phyloP scores from a whole-genome alignment of 2,329 filamentous ascomycete genomes.

The Neurospora crassa region DNA sequence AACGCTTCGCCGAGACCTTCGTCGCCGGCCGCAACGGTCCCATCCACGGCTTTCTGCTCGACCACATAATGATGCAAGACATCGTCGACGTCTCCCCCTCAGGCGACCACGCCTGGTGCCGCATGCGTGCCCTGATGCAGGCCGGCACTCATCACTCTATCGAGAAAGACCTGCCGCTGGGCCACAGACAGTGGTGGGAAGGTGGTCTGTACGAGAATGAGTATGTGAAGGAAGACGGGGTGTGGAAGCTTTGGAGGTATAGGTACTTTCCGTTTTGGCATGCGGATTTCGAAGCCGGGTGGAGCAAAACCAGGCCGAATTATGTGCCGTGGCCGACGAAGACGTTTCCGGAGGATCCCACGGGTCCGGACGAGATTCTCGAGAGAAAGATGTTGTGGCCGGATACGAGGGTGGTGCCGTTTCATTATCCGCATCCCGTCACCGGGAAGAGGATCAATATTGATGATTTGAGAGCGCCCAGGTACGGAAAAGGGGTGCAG shows the following conservation, averaged over 20 bases:
- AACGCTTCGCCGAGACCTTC: constrained; percentile 40
- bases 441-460: constrained; percentile 33
- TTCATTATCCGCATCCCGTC: constrained; percentile 42
- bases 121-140: constrained; percentile 46
- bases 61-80: constrained; percentile 49
- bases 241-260: constrained; percentile 44
- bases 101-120: constrained; percentile 38
- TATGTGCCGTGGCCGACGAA: constrained; percentile 41
- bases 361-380: constrained; percentile 42
- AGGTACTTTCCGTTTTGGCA: constrained; percentile 51
- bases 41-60: constrained; percentile 44
- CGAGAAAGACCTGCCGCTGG: constrained; percentile 38
- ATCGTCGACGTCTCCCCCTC: constrained; percentile 40
- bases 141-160: constrained; percentile 44
- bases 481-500: constrained; percentile 30
- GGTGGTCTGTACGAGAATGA: constrained; percentile 50
- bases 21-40: constrained; percentile 46
- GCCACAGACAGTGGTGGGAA: constrained; percentile 48
- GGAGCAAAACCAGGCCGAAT: constrained; percentile 42
- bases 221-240: constrained; percentile 40
- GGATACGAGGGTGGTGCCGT: constrained; percentile 43
- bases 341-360: constrained; percentile 38
- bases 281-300: constrained; percentile 41
- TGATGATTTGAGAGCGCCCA: constrained; percentile 39
- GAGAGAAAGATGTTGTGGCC: constrained; percentile 47